Conservation (phyloP, 352 stramenopile species). For the Phytopythium mirpurense region DNA sequence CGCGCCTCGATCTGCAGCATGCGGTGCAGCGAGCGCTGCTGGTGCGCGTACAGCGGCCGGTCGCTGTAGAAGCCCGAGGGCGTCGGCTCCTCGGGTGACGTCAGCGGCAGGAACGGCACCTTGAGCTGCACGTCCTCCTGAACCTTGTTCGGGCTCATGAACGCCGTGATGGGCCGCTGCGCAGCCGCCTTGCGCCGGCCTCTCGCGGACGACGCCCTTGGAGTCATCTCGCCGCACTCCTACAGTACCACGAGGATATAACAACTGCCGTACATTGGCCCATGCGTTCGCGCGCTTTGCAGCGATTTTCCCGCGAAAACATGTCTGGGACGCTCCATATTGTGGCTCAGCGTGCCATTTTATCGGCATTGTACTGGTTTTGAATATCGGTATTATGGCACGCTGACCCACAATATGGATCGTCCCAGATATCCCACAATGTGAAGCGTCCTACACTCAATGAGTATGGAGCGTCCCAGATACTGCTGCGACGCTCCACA, state of each 20-base stretch:
- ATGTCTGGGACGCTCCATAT: too few species aligned
- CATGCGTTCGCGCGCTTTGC: neutral
- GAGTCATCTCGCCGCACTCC: neutral
- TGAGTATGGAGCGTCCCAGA: neutral
- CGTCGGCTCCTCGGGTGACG: conserved; percentile 54
- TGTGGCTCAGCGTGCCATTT: too few species aligned
- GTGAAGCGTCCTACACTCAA: neutral
- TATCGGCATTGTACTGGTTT: too few species aligned
- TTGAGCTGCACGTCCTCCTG: conserved; percentile 72
- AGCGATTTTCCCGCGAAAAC: neutral
- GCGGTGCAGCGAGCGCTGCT: conserved; percentile 77
- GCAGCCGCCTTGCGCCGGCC: conserved; percentile 9
- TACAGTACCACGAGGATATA: too few species aligned
- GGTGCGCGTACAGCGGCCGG: conserved; percentile 70
- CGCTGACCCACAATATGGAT: neutral
- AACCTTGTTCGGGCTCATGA: conserved; percentile 37
- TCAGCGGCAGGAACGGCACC: conserved; percentile 80
- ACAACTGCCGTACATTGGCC: too few species aligned
- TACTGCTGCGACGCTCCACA: too few species aligned
- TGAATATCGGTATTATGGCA: neutral
- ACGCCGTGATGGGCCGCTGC: conserved; percentile 54
- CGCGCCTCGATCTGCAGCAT: conserved; percentile 79
- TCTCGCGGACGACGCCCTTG: neutral
- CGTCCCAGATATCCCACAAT: neutral
- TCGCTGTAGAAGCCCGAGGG: conserved; percentile 38